These are phyloP conservation scores for Cryphonectria carpinicola DNA, from an alignment of 2,329 filamentous ascomycete genomes.

Conservation along the genomic window DNA sequence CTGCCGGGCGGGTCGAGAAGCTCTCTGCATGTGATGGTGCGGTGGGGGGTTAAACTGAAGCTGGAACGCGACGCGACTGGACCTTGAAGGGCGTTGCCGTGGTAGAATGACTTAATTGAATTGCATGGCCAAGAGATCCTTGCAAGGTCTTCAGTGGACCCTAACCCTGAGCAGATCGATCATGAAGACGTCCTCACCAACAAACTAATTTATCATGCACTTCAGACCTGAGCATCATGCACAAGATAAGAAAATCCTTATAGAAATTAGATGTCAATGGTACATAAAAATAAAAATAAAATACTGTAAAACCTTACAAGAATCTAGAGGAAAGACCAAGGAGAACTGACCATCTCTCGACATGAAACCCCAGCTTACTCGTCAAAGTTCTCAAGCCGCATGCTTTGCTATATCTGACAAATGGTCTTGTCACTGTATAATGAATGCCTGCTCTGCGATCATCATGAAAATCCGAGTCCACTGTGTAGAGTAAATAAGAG, in stretches of 20 bases:
- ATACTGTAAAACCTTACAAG: not conserved
- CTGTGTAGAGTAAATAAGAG: not conserved
- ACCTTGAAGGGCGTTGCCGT: too few relatives aligned
- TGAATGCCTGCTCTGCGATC: not conserved
- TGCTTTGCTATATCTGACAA: not conserved
- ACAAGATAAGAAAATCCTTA: not conserved
- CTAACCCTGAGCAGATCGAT: not conserved
- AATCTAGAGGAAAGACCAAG: not conserved
- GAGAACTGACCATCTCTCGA: not conserved
- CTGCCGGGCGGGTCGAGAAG: not conserved
- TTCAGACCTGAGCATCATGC: not conserved
- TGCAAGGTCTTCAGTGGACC: not conserved
- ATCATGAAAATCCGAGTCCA: not conserved
- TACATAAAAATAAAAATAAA: too few relatives aligned
- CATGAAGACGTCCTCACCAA: not conserved
- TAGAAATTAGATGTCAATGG: not conserved
- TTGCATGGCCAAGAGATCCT: not conserved
- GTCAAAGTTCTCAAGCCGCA: not conserved
- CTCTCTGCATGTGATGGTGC: not conserved
- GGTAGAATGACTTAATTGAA: not conserved
- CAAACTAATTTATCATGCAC: too few relatives aligned
- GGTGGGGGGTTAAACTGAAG: slow-evolving; percentile 5
- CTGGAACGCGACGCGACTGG: slow-evolving; percentile 17
- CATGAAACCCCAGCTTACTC: not conserved
- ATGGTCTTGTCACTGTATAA: not conserved